These are phyloP conservation scores for Melastoma malabathricum DNA, from an alignment of 345 rosid species.

Conservation along the genomic window DNA sequence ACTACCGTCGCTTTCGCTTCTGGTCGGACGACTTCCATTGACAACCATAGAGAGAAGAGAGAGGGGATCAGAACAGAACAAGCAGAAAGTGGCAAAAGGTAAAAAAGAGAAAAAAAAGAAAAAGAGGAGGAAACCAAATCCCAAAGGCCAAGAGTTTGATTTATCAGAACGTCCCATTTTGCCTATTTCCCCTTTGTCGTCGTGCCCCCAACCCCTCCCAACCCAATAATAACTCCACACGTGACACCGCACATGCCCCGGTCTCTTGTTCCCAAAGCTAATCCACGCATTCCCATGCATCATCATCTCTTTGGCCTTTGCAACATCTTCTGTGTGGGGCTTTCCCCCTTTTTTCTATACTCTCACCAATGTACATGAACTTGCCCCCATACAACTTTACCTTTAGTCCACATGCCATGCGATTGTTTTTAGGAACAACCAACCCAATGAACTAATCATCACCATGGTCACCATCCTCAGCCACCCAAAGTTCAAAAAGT, in stretches of 20 bases:
- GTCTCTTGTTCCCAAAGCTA: conserved; percentile 2
- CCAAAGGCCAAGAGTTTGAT: conserved; percentile 1
- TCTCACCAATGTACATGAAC: no score
- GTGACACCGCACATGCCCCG: conserved; percentile 5
- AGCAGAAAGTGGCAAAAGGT: neutral
- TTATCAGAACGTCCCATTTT: conserved; percentile 8
- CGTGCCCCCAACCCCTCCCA: conserved; percentile 15
- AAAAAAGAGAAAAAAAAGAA: conserved; percentile 10
- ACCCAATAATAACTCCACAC: conserved; percentile 3
- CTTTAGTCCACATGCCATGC: no score
- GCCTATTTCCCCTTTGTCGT: conserved; percentile 19
- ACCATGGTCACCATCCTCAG: no score
- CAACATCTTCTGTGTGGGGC: no score
- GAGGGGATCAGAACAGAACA: neutral
- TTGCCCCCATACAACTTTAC: no score
- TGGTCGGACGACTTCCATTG: conserved; percentile 2
- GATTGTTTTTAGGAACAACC: no score
- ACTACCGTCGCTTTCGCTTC: conserved; percentile 16
- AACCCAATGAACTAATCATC: no score
- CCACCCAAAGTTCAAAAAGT: no score
- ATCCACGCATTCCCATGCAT: neutral
- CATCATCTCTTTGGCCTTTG: no score
- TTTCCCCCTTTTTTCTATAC: neutral
- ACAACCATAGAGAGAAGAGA: no score
- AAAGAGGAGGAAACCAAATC: conserved; percentile 12